Conservation (phyloP, 1,284 basidiomycete genomes). For the Fomitopsis pinicola region DNA sequence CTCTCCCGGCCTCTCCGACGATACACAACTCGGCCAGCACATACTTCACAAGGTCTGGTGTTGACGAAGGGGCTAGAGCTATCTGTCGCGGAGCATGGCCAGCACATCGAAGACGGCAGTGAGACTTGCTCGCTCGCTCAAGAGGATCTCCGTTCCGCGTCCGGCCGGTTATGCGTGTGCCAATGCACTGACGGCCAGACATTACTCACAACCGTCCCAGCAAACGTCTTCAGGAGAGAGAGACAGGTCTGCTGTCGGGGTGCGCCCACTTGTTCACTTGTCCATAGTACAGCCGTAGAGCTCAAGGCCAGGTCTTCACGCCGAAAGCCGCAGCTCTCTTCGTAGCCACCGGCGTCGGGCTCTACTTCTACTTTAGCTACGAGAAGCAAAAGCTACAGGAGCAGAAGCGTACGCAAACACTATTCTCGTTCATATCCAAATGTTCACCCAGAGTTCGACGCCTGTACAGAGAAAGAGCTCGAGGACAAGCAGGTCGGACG, state of each 20-base stretch:
- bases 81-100: too few relatives aligned
- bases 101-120: neutral
- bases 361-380: conserved; percentile 86
- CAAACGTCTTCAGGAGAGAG: conserved; percentile 27
- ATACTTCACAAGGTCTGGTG: too few relatives aligned
- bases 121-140: neutral
- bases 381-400: conserved; percentile 84
- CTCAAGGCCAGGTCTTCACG: conserved; percentile 74
- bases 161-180: neutral
- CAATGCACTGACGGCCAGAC: neutral
- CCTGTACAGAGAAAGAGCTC: conserved; percentile 57
- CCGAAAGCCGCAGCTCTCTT: conserved; percentile 83
- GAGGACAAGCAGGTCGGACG: conserved; percentile 55
- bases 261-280: conserved; percentile 17
- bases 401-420: conserved; percentile 30
- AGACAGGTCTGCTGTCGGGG: conserved; percentile 41
- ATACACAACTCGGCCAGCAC: too few relatives aligned
- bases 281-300: neutral
- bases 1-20: neutral
- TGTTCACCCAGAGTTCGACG: neutral
- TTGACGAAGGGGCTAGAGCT: too few relatives aligned
- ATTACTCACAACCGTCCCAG: conserved; percentile 16
- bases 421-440: neutral
- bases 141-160: neutral
- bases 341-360: conserved; percentile 73